Percentiles rank a stretch among this genome's conserved stretches.
Evolutionary conservation across 2,329 filamentous ascomycete species (phyloP).

Genomic region (Escovopsis sp.): DNA sequence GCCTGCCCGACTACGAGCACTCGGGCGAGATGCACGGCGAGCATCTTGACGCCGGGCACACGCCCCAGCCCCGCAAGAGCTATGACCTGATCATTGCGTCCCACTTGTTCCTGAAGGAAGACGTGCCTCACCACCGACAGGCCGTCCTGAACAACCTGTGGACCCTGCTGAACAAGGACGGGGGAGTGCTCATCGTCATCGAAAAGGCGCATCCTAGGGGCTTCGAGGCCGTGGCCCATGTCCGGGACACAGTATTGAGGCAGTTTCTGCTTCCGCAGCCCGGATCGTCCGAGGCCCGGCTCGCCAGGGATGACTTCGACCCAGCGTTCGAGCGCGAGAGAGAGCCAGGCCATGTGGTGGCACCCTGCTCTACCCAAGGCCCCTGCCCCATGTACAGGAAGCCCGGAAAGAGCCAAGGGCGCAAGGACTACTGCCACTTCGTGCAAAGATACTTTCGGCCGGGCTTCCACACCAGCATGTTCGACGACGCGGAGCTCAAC

Average conservation of each 20-base stretch:
- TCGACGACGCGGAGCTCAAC: slow-evolving; percentile 56
- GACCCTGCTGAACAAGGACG: slow-evolving; percentile 68
- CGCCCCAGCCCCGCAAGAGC: slow-evolving; percentile 51
- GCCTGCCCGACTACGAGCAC: slow-evolving; percentile 75
- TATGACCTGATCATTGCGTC: slow-evolving; percentile 87
- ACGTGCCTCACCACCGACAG: slow-evolving; percentile 64
- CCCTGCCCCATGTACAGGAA: slow-evolving; percentile 77
- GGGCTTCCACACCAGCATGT: slow-evolving; percentile 61
- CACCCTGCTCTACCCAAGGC: slow-evolving; percentile 77
- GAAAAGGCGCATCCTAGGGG: slow-evolving; percentile 87
- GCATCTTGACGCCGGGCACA: slow-evolving; percentile 42
- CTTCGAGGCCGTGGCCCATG: slow-evolving; percentile 82
- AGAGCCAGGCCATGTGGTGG: slow-evolving; percentile 50
- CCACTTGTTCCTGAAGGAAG: slow-evolving; percentile 63
- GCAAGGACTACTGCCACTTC: slow-evolving; percentile 88
- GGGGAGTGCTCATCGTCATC: slow-evolving; percentile 72
- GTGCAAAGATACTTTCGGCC: slow-evolving; percentile 78
- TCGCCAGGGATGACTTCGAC: slow-evolving; percentile 23
- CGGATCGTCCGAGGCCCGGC: slow-evolving; percentile 18
- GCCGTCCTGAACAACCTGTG: slow-evolving; percentile 77
- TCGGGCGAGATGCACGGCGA: slow-evolving; percentile 43
- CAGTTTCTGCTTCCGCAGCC: slow-evolving; percentile 48
- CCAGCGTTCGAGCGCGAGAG: slow-evolving; percentile 27
- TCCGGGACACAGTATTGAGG: slow-evolving; percentile 63
- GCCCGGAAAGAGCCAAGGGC: slow-evolving; percentile 53